phyloP scores from a whole-genome alignment of 2,329 filamentous ascomycete genomes.

The Diaporthe velutina region DNA sequence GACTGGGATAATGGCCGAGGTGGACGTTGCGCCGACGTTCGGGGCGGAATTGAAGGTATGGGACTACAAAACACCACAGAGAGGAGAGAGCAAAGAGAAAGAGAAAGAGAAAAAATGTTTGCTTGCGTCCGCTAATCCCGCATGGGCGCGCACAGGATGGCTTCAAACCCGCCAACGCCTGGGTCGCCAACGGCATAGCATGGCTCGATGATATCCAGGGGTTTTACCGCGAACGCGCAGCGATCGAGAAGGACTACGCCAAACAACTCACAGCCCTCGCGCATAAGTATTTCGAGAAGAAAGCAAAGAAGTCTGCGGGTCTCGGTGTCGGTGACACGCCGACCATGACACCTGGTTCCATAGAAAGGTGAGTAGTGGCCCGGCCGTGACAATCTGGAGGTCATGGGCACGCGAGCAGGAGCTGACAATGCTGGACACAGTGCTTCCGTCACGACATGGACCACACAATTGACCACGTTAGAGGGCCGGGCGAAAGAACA shows the following conservation, averaged over 20 bases:
- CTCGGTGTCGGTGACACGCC: constrained; percentile 95
- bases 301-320: constrained; percentile 87
- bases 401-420: constrained; percentile 31
- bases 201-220: constrained; percentile 98
- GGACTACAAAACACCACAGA: constrained; percentile 33
- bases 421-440: constrained; percentile 56
- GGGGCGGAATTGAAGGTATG: constrained; percentile 92
- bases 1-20: constrained; percentile 76
- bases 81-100: neutral
- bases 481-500: constrained; percentile 91
- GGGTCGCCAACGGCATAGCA: constrained; percentile 88
- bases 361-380: constrained; percentile 76
- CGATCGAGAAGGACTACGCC: constrained; percentile 97
- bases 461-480: constrained; percentile 90
- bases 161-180: constrained; percentile 94
- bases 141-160: constrained; percentile 76
- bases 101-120: neutral
- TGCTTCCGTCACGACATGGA: constrained; percentile 97
- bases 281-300: constrained; percentile 96
- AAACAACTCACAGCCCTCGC: constrained; percentile 88
- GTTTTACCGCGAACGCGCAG: constrained; percentile 95
- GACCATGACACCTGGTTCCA: constrained; percentile 90
- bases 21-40: constrained; percentile 87
- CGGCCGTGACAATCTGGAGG: constrained; percentile 15
- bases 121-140: constrained; percentile 18